phyloP scores from a whole-genome alignment of 257 asterid species.

The Jaltomata sinuosa region DNA sequence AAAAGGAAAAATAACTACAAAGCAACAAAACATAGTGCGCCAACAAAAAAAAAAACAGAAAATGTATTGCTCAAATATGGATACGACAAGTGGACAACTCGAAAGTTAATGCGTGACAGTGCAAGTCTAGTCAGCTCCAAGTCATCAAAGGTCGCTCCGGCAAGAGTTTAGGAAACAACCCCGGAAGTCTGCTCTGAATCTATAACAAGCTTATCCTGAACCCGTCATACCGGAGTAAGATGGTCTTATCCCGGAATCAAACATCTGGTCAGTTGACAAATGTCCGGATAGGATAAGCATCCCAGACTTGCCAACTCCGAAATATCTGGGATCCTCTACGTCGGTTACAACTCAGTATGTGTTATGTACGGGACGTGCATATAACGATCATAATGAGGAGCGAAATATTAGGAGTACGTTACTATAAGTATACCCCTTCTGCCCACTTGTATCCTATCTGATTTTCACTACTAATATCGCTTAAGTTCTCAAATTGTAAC shows the following conservation, averaged over 20 bases:
- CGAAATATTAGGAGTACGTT: background rate
- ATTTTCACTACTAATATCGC: background rate
- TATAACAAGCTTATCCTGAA: background rate
- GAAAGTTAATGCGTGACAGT: background rate
- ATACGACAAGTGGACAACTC: background rate
- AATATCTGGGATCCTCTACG: background rate
- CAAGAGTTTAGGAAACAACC: background rate
- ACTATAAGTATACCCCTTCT: background rate
- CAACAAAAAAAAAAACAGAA: background rate
- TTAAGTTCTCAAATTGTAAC: background rate
- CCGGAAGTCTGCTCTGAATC: background rate
- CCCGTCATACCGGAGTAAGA: background rate
- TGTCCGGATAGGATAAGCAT: background rate
- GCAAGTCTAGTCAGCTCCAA: background rate
- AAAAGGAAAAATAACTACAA: background rate
- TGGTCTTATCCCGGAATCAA: background rate
- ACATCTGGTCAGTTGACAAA: background rate
- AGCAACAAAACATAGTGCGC: background rate
- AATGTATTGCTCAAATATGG: background rate
- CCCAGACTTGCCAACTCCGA: background rate
- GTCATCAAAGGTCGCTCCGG: background rate
- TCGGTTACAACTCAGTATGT: background rate
- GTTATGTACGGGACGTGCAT: background rate
- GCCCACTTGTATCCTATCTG: background rate
- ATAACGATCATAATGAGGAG: background rate